Evolutionary conservation across 192 early-diverging fungal species (phyloP), one percentile per base, ranked within the genome.

Genomic region (Coemansia umbellata): DNA sequence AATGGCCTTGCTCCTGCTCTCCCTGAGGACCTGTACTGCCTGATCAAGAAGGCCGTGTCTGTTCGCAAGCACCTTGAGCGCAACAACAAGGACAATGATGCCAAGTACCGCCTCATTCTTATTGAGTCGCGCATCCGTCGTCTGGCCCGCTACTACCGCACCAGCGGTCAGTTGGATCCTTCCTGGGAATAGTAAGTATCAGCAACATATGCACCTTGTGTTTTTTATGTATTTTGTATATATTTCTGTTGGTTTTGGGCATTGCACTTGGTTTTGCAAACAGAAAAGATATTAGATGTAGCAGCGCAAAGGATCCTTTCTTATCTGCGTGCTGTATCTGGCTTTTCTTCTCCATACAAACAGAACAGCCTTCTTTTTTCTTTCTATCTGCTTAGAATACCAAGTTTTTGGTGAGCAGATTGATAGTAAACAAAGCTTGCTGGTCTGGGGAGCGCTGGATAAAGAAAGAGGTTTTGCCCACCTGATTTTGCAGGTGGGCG

Each of bases 31-130:
- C 85, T 99, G 49, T 96, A 96, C 87, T 91, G 92, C 81, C 80
- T 99, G 63, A 97, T 97, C 84, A 99, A 96, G 90, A 97, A 97
- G 91, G 94, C 96, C 60, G 93, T 99, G 63, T 84, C 91, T 59
- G 87, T 99, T 82, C 93, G 90, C 82, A 97, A 96, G 88, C 96
- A 99, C 78, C 74, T 99, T 60, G 96, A 99, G 85, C 89, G 89
- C 63, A 90, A 93, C 91, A 90, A 94, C 84, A 99, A 99, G 87
- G 96, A 99, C 80, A 81, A 80, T 61, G 96, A 96, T 69, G 84
- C 91, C 79, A 99, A 99, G 90, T 99, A 95, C 88, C 90, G 96
- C 74, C 83, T 95, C 61, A 94, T 95, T 91, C 81, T 95, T 53
- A 88, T 94, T 66, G 94, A 99, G 83, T 94, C 96, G 51, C 87